These are phyloP conservation scores for Bonia amplexicaulis DNA, from an alignment of 176 grass and related monocot genomes.

Conservation along the genomic window DNA sequence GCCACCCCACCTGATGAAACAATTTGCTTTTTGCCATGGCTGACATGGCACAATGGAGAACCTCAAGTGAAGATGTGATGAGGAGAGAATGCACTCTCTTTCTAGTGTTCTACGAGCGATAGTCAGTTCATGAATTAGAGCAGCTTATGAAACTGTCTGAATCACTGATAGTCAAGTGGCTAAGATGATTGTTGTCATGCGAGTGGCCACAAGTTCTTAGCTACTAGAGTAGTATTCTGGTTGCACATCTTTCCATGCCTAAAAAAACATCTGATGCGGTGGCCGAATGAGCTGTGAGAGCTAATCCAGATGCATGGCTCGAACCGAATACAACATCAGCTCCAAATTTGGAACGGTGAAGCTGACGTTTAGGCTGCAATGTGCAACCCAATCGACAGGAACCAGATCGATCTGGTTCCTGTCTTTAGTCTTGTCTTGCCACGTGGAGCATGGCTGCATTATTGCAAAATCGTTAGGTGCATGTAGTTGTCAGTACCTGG, in stretches of 20 bases:
- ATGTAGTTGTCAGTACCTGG: no score
- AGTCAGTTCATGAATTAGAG: background rate
- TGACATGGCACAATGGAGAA: conserved; percentile 17
- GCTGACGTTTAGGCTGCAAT: background rate
- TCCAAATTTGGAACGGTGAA: background rate
- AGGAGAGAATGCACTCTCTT: background rate
- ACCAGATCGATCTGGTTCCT: background rate
- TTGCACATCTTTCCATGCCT: background rate
- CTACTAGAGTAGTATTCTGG: background rate
- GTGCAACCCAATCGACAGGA: background rate
- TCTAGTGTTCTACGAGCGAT: background rate
- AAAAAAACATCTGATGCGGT: background rate
- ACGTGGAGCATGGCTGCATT: no score
- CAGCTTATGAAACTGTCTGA: background rate
- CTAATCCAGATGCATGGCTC: background rate
- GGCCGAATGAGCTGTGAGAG: background rate
- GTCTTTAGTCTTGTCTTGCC: no score
- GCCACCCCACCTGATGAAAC: background rate
- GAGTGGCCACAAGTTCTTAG: background rate
- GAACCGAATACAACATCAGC: background rate
- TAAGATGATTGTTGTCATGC: background rate
- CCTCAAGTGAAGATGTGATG: background rate
- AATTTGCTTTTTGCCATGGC: background rate
- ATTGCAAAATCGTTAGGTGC: no score
- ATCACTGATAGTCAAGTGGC: background rate